Percentiles rank a stretch among this genome's conserved stretches.
Conservation (phyloP, 371 early-diverging fungal species). For the Apophysomyces variabilis region DNA sequence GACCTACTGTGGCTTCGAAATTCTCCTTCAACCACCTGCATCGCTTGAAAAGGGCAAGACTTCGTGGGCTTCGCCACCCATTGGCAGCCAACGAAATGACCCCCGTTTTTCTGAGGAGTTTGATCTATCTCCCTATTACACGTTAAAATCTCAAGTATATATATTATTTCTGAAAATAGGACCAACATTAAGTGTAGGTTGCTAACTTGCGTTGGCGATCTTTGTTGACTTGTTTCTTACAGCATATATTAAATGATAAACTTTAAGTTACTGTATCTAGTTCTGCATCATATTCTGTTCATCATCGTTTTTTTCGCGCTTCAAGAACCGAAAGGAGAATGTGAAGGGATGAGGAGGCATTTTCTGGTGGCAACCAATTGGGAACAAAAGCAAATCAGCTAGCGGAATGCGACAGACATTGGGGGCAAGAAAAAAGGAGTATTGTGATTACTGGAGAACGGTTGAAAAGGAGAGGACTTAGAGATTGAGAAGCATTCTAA, state of each 20-base stretch:
- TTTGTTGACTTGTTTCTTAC: not conserved
- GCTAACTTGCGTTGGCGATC: not conserved
- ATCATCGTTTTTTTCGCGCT: not conserved
- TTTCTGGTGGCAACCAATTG: constrained; percentile 1
- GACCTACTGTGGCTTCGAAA: not conserved
- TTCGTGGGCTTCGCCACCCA: constrained; percentile 3
- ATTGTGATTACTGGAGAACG: not conserved
- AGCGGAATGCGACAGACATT: not conserved
- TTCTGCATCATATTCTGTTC: not conserved
- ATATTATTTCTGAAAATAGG: constrained; percentile 1
- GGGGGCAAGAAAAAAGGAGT: constrained; percentile 6
- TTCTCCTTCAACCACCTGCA: constrained; percentile 7
- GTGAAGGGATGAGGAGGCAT: constrained; percentile 7
- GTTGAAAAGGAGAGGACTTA: not conserved
- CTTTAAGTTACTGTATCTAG: not conserved
- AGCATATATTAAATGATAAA: constrained; percentile 8
- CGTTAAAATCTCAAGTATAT: not conserved
- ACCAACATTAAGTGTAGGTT: not conserved
- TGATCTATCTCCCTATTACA: not conserved
- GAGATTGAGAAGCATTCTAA: constrained; percentile 2
- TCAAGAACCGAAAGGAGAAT: not conserved
- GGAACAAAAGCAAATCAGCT: not conserved
- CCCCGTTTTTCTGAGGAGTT: not conserved
- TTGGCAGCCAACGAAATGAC: not conserved
- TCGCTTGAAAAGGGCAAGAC: not conserved